Conservation (phyloP, 2,329 filamentous ascomycete genomes). For the Paraphoma sp. region DNA sequence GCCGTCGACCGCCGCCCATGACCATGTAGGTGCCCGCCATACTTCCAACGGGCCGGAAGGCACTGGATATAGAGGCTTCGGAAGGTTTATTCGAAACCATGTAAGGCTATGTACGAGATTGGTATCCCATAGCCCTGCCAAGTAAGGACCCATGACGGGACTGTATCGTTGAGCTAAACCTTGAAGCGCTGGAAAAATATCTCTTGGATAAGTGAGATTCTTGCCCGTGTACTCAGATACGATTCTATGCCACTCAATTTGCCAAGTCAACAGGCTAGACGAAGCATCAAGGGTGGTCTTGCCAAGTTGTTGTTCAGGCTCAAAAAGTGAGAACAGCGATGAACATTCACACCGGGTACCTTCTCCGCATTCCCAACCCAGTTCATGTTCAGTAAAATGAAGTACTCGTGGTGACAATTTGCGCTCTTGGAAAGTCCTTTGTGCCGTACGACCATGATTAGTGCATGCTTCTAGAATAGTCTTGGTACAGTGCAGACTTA, state of each 20-base stretch:
- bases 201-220: conserved; percentile 3
- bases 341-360: background rate
- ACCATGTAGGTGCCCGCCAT: conserved; percentile 14
- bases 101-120: background rate
- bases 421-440: conserved; percentile 2
- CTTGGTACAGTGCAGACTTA: background rate
- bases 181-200: conserved; percentile 13
- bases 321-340: background rate
- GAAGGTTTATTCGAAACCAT: background rate
- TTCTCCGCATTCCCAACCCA: background rate
- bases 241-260: conserved; percentile 5
- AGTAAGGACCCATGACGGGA: conserved; percentile 4
- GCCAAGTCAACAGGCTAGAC: background rate
- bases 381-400: conserved; percentile 1
- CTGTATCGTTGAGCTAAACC: conserved; percentile 5
- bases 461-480: too few species aligned
- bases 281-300: background rate
- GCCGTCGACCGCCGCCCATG: conserved; percentile 6
- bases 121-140: conserved; percentile 10
- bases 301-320: background rate
- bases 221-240: background rate
- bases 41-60: too few species aligned
- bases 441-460: background rate
- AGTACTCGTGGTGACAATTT: conserved; percentile 1
- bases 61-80: too few species aligned